These are phyloP conservation scores for Gynostemma pentaphyllum DNA, from an alignment of 306 rosid genomes.

Conservation along the genomic window DNA sequence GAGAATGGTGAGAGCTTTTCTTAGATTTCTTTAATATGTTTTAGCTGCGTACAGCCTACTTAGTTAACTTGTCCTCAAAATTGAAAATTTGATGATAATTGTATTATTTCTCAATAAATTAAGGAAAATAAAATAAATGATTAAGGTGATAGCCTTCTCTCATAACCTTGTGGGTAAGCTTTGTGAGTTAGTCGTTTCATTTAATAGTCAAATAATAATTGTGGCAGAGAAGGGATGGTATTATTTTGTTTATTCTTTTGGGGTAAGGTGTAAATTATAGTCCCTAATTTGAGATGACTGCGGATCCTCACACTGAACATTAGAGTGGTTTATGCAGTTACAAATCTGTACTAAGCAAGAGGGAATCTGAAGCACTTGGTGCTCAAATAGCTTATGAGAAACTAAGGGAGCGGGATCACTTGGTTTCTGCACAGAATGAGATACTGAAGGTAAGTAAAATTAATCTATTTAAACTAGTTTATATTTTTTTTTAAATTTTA, in stretches of 20 bases:
- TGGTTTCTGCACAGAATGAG: constrained; percentile 81
- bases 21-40: neutral
- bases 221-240: neutral
- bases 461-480: neutral
- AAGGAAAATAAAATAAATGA: neutral
- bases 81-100: constrained; percentile 2
- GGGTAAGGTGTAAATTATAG: neutral
- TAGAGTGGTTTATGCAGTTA: constrained; percentile 31
- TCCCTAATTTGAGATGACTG: neutral
- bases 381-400: constrained; percentile 45
- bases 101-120: neutral
- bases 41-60: neutral
- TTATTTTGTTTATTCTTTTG: neutral
- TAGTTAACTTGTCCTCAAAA: neutral
- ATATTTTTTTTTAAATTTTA: too few relatives aligned
- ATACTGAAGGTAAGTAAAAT: constrained; percentile 54
- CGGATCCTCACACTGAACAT: constrained; percentile 1
- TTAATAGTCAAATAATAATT: neutral
- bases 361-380: constrained; percentile 45
- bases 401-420: constrained; percentile 69
- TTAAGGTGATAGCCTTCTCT: neutral
- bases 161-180: neutral
- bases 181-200: neutral
- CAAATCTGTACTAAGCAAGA: constrained; percentile 37
- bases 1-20: constrained; percentile 51